Base-by-base conservation (phyloP, 1,284 basidiomycete species). In the Entoloma clypeatum region DNA sequence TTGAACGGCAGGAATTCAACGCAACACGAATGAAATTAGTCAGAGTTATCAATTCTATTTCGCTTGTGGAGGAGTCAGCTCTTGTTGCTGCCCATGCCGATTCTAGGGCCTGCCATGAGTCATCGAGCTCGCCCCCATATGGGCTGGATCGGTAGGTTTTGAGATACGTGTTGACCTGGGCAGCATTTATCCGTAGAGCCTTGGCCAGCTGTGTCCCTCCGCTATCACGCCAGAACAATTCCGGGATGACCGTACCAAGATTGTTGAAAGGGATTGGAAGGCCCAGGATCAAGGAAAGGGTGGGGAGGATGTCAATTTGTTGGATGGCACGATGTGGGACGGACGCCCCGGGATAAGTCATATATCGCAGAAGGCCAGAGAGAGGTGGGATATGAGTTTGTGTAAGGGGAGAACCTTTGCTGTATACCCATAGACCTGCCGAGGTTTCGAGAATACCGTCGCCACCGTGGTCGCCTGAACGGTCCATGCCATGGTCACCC, bases 401-500 rank as follows among this genome's bases (percentile, higher is more conserved):
- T 13, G 67, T 65, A 11, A 88, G 58, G 2, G 68, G 56, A 0
- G 59, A 61, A 1, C 72, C 72, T 56, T 86, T 86, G 67, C 87
- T 91, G 66, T 97, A 99, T 28, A 98, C 68, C 94, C 95, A 99
- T 19, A 96, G 63, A 0, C 77, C 93, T 1, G 92, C 74, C 4
- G 89, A 86, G 0, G 92, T 89, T 57, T 99, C 96, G 17, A 88
- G 75, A 10, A 75, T 72, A 0, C 85, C 84, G 56, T 98, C 96
- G 1, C 96, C 95, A 0, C 95, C 95, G 55, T 99, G 95, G 54
- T 99, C 95, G 6, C 96, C 96, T 23, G 86, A 78, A 33, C 79
- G 71, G 58, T 98, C 94, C 96, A 99, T 99, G 0, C 96, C 95
- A 58, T 99, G 96, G 58, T 99, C 95, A 1, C 96, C 96, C 6